phyloP scores from a whole-genome alignment of 768 basidiomycete genomes.

The Sistotremastrum suecicum region DNA sequence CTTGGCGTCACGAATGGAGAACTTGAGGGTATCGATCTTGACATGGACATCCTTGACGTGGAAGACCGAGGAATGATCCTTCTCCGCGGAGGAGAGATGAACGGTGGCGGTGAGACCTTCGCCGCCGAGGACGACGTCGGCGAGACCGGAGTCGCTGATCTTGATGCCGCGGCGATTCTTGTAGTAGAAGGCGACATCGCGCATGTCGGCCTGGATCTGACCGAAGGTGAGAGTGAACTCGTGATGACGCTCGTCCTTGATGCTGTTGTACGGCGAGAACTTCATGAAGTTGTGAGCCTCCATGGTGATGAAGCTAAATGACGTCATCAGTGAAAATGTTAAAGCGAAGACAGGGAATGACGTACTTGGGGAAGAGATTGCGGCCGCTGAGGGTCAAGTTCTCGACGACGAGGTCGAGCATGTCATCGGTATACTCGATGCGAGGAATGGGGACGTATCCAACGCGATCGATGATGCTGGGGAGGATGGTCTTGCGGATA shows the following conservation, averaged over 20 bases:
- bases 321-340: neutral
- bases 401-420: slow-evolving; percentile 82
- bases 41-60: slow-evolving; percentile 56
- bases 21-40: slow-evolving; percentile 80
- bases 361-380: slow-evolving; percentile 71
- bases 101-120: slow-evolving; percentile 59
- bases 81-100: slow-evolving; percentile 42
- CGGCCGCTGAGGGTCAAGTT: slow-evolving; percentile 80
- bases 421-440: slow-evolving; percentile 83
- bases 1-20: slow-evolving; percentile 82
- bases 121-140: slow-evolving; percentile 77
- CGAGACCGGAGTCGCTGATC: slow-evolving; percentile 68
- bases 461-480: slow-evolving; percentile 58
- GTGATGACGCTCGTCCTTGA: slow-evolving; percentile 49
- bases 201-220: slow-evolving; percentile 90
- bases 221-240: slow-evolving; percentile 59
- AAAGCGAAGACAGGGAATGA: neutral
- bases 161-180: slow-evolving; percentile 75
- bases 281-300: slow-evolving; percentile 74
- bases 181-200: slow-evolving; percentile 88
- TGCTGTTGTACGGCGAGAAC: slow-evolving; percentile 65
- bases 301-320: slow-evolving; percentile 30
- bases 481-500: slow-evolving; percentile 69
- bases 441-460: slow-evolving; percentile 85
- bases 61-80: slow-evolving; percentile 59